A percentile compares a stretch with the other conserved stretches of the same genome.
phyloP scores from a whole-genome alignment of 768 basidiomycete species.

The Rhodotorula graminis region DNA sequence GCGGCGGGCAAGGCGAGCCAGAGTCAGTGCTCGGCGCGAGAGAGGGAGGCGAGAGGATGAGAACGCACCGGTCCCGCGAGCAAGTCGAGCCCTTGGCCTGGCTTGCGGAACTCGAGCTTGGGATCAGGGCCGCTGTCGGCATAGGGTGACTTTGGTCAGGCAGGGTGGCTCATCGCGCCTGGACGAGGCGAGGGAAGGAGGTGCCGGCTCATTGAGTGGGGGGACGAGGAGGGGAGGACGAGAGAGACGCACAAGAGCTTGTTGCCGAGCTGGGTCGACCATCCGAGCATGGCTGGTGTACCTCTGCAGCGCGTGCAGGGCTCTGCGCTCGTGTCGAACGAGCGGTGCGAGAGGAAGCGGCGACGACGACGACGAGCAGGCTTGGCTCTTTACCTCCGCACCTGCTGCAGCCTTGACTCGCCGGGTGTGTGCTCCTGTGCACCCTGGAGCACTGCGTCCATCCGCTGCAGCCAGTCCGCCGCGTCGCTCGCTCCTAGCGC shows the following conservation, averaged over 20 bases:
- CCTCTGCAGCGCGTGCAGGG: too few species aligned
- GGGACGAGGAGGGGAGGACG: background rate
- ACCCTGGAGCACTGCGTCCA: too few species aligned
- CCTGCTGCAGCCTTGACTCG: too few species aligned
- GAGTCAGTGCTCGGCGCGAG: background rate
- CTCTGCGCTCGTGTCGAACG: too few species aligned
- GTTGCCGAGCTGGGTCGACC: constrained; percentile 24
- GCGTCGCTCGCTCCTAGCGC: too few species aligned
- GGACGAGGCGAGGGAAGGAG: background rate
- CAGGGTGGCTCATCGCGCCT: background rate
- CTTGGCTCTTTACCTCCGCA: too few species aligned
- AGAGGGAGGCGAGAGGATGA: background rate
- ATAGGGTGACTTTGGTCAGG: background rate
- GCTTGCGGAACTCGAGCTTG: constrained; percentile 34
- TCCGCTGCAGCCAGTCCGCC: too few species aligned
- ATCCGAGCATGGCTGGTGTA: constrained; percentile 6
- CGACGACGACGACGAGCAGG: too few species aligned
- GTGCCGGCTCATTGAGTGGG: background rate
- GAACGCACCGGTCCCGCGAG: constrained; percentile 7
- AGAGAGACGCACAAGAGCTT: constrained; percentile 16
- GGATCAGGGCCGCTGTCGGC: constrained; percentile 27
- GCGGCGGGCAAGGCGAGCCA: background rate
- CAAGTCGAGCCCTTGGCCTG: constrained; percentile 16
- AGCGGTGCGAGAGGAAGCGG: background rate
- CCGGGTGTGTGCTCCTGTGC: too few species aligned